phyloP scores from a whole-genome alignment of 805 yeast genomes.

The Saccharomycodes ludwigii region DNA sequence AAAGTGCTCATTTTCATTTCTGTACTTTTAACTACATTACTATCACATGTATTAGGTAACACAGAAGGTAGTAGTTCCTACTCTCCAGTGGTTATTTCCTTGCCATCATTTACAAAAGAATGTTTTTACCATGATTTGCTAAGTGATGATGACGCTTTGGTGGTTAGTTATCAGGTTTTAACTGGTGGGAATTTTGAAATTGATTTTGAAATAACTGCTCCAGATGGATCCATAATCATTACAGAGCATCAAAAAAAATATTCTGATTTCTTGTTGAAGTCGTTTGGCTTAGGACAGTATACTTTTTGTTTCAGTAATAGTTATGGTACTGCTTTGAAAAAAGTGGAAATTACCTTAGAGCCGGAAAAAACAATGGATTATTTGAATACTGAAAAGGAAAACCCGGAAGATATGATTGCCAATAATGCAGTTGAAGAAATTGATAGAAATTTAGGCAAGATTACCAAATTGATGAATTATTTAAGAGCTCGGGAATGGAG shows the following conservation, averaged over 20 bases:
- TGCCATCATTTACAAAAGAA: slow-evolving; percentile 32
- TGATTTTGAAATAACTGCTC: slow-evolving; percentile 47
- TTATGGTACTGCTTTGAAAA: slow-evolving; percentile 52
- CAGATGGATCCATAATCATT: slow-evolving; percentile 36
- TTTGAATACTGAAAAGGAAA: slow-evolving; percentile 28
- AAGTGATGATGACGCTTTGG: slow-evolving; percentile 27
- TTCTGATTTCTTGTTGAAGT: slow-evolving; percentile 48
- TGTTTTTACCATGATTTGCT: slow-evolving; percentile 28
- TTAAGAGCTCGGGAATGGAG: slow-evolving; percentile 94
- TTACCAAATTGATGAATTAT: slow-evolving; percentile 58
- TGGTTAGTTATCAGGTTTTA: slow-evolving; percentile 38
- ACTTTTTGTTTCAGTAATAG: slow-evolving; percentile 55
- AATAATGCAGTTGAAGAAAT: slow-evolving; percentile 44
- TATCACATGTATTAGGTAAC: too few relatives aligned
- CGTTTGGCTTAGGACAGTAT: slow-evolving; percentile 48
- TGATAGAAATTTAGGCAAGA: slow-evolving; percentile 45
- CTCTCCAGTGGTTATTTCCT: slow-evolving; percentile 25
- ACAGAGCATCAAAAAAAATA: slow-evolving; percentile 47
- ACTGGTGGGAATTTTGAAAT: slow-evolving; percentile 60
- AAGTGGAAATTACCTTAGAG: slow-evolving; percentile 49
- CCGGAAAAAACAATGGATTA: slow-evolving; percentile 30
- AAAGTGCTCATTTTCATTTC: too few relatives aligned
- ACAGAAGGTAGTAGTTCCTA: slow-evolving; percentile 11
- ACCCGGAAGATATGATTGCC: slow-evolving; percentile 38
- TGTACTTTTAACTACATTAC: too few relatives aligned